Base-by-base conservation (phyloP, 345 rosid species). In the Eucalyptus caleyi region DNA sequence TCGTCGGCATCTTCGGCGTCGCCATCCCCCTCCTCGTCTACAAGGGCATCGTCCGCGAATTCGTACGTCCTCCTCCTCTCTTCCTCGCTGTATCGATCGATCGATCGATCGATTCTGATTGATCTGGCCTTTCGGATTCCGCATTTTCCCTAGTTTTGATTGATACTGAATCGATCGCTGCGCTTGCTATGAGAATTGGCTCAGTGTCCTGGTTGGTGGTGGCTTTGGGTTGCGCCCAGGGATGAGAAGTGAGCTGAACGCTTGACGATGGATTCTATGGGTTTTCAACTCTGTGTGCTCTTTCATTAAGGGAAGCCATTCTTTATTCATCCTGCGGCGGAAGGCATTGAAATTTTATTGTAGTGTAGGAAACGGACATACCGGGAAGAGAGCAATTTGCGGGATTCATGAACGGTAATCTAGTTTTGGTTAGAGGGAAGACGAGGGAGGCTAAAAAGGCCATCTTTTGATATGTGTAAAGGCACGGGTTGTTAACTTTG, bases 11-110 rank as follows among this genome's bases (percentile, higher is more conserved):
- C 23, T 97, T 96, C 92, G 99, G 99, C 89, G 92, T 97, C 94
- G 99, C 96, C n/a, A n/a, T 97, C 89, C 99, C 99, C 47, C 13
- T 95, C 93, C 53, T 97, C 56, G 89, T 97, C 92, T 97, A 97
- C 94, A 97, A 93, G 92, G 98, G 98, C 93, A 95, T 96, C 95
- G 97, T 96, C 95, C 92, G 89, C 87, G 98, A 97, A 91, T 96
- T 96, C 67, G 99, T 97, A 91, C 89, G 87, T 49, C 12, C 60
- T 54, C 42, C 50, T 13, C 50, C 60, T 81, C 87, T 16, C 49
- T 60, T 50, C 49, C 60, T 86, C 86, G 77, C 88, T 88, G 89
- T 34, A 65, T 65, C 82, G 62, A 60, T 86, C 60, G 34, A 21
- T 27, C 21, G 54, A 51, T 81, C 47, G 88, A 69, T 34, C 23